phyloP scores from a whole-genome alignment of 2,329 filamentous ascomycete species.

The Immersiporthe knoxdaviesiana region DNA sequence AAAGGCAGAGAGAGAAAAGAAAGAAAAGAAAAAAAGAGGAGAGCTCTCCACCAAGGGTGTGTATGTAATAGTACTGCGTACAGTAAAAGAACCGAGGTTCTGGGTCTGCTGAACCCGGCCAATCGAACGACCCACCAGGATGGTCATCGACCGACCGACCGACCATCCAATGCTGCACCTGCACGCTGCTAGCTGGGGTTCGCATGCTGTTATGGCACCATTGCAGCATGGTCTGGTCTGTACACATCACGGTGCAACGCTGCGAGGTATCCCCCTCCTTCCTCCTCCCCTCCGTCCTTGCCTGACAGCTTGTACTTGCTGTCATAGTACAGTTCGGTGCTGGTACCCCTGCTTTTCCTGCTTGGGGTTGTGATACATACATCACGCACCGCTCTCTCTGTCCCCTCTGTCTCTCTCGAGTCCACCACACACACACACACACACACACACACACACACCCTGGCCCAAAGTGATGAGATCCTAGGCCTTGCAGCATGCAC shows the following conservation, averaged over 20 bases:
- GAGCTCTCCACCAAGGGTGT: neutral
- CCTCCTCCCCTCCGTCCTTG: neutral
- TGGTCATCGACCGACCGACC: neutral
- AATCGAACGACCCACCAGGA: neutral
- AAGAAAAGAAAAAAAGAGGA: neutral
- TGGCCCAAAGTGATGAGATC: slow-evolving; percentile 3
- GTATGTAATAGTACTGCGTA: neutral
- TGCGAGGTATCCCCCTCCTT: no score
- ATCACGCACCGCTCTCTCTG: slow-evolving; percentile 14
- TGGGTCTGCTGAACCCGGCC: slow-evolving; percentile 6
- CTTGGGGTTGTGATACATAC: slow-evolving; percentile 10
- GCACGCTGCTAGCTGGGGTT: slow-evolving; percentile 8
- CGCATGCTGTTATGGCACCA: neutral
- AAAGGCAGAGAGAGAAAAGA: neutral
- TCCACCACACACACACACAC: no score
- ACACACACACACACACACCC: no score
- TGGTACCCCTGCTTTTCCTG: neutral
- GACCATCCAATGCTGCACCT: neutral
- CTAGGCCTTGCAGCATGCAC: neutral
- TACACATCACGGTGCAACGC: neutral
- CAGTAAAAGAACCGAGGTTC: slow-evolving; percentile 2
- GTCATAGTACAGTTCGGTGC: no score
- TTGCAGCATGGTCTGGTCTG: neutral
- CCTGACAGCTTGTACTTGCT: neutral
- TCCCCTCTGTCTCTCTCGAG: no score